Conservation (phyloP, 2,329 filamentous ascomycete species). For the Chaetomiaceae sp. region DNA sequence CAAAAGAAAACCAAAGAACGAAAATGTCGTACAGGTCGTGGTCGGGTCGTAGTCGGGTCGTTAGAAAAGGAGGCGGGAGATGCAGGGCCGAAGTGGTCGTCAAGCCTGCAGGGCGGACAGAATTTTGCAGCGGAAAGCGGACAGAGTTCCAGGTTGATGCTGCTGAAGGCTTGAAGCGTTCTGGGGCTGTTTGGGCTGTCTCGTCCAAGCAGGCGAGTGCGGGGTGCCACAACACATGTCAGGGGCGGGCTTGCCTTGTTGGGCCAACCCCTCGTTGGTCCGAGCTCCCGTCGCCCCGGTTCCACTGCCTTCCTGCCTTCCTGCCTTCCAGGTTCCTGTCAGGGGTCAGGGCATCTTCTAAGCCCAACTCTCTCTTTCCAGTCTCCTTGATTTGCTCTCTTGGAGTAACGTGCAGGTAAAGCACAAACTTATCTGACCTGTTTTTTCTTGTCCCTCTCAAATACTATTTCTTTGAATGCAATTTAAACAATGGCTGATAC, state of each 20-base stretch:
- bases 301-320: neutral
- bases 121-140: conserved; percentile 12
- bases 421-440: too few relatives aligned
- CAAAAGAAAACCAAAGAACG: conserved; percentile 19
- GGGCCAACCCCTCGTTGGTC: conserved; percentile 2
- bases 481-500: too few relatives aligned
- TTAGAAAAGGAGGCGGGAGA: conserved; percentile 10
- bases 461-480: too few relatives aligned
- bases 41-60: conserved; percentile 12
- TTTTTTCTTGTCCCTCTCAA: too few relatives aligned
- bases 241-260: conserved; percentile 6
- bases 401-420: too few relatives aligned
- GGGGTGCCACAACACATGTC: conserved; percentile 9
- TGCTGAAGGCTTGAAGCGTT: too few relatives aligned
- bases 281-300: neutral
- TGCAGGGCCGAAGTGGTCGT: conserved; percentile 17
- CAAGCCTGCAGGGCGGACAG: conserved; percentile 14
- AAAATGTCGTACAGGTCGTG: conserved; percentile 26
- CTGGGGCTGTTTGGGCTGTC: too few relatives aligned
- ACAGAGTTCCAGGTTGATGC: conserved; percentile 17
- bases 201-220: neutral
- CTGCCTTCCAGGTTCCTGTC: too few relatives aligned
- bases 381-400: too few relatives aligned
- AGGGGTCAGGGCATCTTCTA: too few relatives aligned
- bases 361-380: too few relatives aligned